These are phyloP conservation scores for Filobasidium floriforme DNA, from an alignment of 768 basidiomycete genomes.

Conservation along the genomic window DNA sequence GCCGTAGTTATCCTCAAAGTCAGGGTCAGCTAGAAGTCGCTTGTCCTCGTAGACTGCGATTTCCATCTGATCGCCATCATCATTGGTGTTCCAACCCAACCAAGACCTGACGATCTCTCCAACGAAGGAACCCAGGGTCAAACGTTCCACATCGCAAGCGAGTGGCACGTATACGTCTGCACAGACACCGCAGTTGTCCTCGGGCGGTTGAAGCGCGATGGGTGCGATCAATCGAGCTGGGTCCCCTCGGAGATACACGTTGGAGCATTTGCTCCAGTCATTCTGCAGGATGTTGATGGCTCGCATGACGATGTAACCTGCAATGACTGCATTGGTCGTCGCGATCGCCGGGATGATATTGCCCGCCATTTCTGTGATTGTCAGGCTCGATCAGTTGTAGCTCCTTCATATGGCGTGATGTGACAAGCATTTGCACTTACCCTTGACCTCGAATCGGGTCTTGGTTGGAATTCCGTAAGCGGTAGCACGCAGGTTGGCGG, in stretches of 20 bases:
- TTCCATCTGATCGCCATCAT: slow-evolving; percentile 50
- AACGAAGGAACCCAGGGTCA: slow-evolving; percentile 67
- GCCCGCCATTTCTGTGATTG: slow-evolving; percentile 74
- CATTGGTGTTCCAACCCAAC: slow-evolving; percentile 40
- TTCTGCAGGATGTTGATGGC: slow-evolving; percentile 71
- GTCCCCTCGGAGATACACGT: slow-evolving; percentile 71
- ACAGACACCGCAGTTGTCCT: slow-evolving; percentile 73
- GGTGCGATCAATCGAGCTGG: slow-evolving; percentile 68
- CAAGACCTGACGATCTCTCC: slow-evolving; percentile 55
- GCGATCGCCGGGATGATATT: slow-evolving; percentile 99
- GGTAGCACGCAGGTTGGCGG: slow-evolving; percentile 81
- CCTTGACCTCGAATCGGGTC: slow-evolving; percentile 96
- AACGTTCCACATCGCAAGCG: slow-evolving; percentile 62
- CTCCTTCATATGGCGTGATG: too few relatives aligned
- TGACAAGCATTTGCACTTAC: slow-evolving; percentile 46
- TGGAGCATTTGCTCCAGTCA: slow-evolving; percentile 45
- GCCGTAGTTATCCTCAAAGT: slow-evolving; percentile 81
- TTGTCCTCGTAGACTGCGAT: slow-evolving; percentile 68
- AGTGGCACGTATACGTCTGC: slow-evolving; percentile 71
- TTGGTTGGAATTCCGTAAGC: slow-evolving; percentile 83
- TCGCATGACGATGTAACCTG: slow-evolving; percentile 89
- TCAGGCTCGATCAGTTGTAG: background rate
- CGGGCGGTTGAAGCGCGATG: slow-evolving; percentile 61
- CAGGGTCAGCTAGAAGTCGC: slow-evolving; percentile 79
- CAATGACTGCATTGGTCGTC: slow-evolving; percentile 95